These are phyloP conservation scores for Saccharomycopsis hybrid DNA, from an alignment of 1,139 yeast species.

Conservation along the genomic window DNA sequence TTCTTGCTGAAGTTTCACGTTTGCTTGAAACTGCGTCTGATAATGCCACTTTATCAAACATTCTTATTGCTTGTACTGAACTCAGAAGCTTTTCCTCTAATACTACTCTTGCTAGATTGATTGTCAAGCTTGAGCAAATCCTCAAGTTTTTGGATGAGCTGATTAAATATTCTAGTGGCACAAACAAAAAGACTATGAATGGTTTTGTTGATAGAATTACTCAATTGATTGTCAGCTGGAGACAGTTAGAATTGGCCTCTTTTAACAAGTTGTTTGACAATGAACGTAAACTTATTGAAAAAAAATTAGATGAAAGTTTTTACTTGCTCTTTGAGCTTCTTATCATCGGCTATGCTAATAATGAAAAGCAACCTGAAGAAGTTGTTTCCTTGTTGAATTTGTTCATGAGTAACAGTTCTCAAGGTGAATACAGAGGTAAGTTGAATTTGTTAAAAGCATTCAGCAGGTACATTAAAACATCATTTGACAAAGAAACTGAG, in stretches of 20 bases:
- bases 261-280: slow-evolving; percentile 73
- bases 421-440: slow-evolving; percentile 65
- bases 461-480: slow-evolving; percentile 39
- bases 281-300: slow-evolving; percentile 53
- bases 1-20: slow-evolving; percentile 42
- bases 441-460: slow-evolving; percentile 59
- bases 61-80: slow-evolving; percentile 62
- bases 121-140: slow-evolving; percentile 82
- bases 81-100: slow-evolving; percentile 53
- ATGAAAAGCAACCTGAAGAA: slow-evolving; percentile 24
- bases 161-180: slow-evolving; percentile 73
- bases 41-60: slow-evolving; percentile 77
- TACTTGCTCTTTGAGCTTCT: slow-evolving; percentile 19
- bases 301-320: slow-evolving; percentile 39
- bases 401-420: slow-evolving; percentile 67
- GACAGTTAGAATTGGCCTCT: slow-evolving; percentile 75
- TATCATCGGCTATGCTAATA: slow-evolving; percentile 11
- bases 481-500: slow-evolving; percentile 24
- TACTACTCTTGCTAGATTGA: slow-evolving; percentile 69
- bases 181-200: slow-evolving; percentile 30
- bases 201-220: slow-evolving; percentile 53
- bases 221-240: slow-evolving; percentile 76
- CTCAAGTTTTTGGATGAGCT: slow-evolving; percentile 81
- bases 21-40: slow-evolving; percentile 84
- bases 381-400: slow-evolving; percentile 67